Evolutionary conservation across 331 rosid genomes (phyloP).

Genomic region (Malus hybrid): DNA sequence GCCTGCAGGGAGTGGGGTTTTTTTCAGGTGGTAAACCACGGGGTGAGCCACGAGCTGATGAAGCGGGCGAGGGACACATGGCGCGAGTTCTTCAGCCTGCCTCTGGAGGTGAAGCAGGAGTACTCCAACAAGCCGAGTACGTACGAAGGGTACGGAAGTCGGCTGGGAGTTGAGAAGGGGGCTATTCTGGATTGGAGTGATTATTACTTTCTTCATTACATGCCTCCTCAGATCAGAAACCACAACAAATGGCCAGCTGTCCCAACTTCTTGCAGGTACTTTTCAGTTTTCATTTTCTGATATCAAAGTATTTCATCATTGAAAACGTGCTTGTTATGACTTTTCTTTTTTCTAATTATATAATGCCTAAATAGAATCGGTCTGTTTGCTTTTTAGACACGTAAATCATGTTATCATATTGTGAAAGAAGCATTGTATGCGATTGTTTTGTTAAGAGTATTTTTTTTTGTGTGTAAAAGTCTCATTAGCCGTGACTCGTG

Average conservation of each 20-base stretch:
- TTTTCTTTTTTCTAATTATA: neutral
- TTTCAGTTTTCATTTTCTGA: neutral
- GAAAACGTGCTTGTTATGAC: slow-evolving; percentile 7
- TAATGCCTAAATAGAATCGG: neutral
- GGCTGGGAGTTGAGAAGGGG: slow-evolving; percentile 75
- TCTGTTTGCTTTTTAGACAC: neutral
- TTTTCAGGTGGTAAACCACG: slow-evolving; percentile 85
- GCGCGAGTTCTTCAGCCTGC: slow-evolving; percentile 66
- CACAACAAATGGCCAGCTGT: slow-evolving; percentile 68
- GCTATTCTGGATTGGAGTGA: slow-evolving; percentile 95
- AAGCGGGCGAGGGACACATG: slow-evolving; percentile 39
- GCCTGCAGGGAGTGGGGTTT: slow-evolving; percentile 85
- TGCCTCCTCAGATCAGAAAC: slow-evolving; percentile 49
- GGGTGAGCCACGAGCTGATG: slow-evolving; percentile 65
- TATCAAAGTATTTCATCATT: neutral
- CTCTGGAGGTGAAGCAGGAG: slow-evolving; percentile 58
- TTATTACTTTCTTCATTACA: slow-evolving; percentile 65
- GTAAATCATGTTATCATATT: too few relatives aligned
- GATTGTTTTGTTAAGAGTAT: neutral
- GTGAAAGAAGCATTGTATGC: neutral
- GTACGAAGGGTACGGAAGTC: slow-evolving; percentile 91
- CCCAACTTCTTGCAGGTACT: slow-evolving; percentile 72
- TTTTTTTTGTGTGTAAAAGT: too few relatives aligned
- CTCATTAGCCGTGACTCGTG: too few relatives aligned
- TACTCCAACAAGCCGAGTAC: slow-evolving; percentile 68